These are phyloP conservation scores for Mediolabrus comicus DNA, from an alignment of 108 stramenopile genomes.

Conservation along the genomic window DNA sequence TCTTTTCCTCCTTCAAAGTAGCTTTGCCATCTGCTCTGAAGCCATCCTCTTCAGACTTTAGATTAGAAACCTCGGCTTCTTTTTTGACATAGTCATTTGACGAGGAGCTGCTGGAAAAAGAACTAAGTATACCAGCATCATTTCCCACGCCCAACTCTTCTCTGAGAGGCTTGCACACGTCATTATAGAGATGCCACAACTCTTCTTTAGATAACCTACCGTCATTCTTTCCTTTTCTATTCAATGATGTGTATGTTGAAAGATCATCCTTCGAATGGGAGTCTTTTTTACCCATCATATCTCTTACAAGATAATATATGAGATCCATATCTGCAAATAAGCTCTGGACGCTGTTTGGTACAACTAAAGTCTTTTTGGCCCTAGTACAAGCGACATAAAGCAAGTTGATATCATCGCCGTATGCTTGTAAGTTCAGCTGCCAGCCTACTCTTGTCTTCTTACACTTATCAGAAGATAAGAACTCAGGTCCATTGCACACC, in stretches of 20 bases:
- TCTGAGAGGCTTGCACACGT: conserved; percentile 20
- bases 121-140: conserved; percentile 8
- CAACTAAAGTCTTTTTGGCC: conserved; percentile 20
- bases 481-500: not conserved
- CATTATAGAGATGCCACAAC: conserved; percentile 28
- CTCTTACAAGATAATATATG: conserved; percentile 13
- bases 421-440: conserved; percentile 13
- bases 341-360: conserved; percentile 10
- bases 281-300: conserved; percentile 1
- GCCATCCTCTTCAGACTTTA: not conserved
- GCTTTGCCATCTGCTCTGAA: no score
- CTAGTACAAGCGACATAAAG: conserved; percentile 36
- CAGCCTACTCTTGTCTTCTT: conserved; percentile 10
- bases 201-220: conserved; percentile 25
- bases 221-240: not conserved
- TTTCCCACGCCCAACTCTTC: conserved; percentile 17
- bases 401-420: conserved; percentile 23
- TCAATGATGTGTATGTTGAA: not conserved
- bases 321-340: conserved; percentile 16
- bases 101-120: conserved; percentile 3
- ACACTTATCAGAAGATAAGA: not conserved
- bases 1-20: no score
- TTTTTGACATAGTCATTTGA: not conserved
- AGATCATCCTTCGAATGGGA: not conserved
- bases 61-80: not conserved